phyloP scores from a whole-genome alignment of 1,284 basidiomycete species.

The Caloboletus firmus region DNA sequence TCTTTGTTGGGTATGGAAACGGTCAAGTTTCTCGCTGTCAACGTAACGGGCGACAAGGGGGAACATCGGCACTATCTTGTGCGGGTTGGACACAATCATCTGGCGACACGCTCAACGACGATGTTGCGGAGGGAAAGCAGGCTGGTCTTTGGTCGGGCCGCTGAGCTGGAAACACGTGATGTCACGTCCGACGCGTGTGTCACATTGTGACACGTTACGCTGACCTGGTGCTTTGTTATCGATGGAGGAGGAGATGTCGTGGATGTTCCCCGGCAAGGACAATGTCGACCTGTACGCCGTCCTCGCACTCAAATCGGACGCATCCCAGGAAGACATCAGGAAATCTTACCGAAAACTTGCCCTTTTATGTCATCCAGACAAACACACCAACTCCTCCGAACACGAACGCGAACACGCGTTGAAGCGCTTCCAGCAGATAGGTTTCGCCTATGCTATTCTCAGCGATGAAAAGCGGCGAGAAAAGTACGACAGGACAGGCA shows the following conservation, averaged over 20 bases:
- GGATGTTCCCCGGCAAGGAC: conserved; percentile 76
- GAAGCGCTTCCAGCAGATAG: conserved; percentile 83
- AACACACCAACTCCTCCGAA: conserved; percentile 67
- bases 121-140: too few species aligned
- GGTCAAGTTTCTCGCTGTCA: neutral
- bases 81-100: neutral
- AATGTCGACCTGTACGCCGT: conserved; percentile 75
- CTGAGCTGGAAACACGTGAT: conserved; percentile 3
- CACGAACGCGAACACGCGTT: conserved; percentile 63
- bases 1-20: conserved; percentile 6
- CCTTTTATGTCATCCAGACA: conserved; percentile 85
- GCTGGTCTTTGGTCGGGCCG: too few species aligned
- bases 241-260: conserved; percentile 66
- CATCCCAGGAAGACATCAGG: conserved; percentile 68
- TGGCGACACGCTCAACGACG: neutral
- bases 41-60: too few species aligned
- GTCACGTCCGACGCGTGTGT: conserved; percentile 8
- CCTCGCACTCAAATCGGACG: conserved; percentile 55
- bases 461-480: conserved; percentile 73
- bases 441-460: conserved; percentile 87
- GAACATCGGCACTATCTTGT: neutral
- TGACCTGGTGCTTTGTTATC: too few species aligned
- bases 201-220: conserved; percentile 3
- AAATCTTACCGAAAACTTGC: conserved; percentile 85
- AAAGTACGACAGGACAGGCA: conserved; percentile 81